Evolutionary conservation across 1,139 yeast species (phyloP), one percentile per base, ranked within the genome.

Genomic region (Pichia sp.): DNA sequence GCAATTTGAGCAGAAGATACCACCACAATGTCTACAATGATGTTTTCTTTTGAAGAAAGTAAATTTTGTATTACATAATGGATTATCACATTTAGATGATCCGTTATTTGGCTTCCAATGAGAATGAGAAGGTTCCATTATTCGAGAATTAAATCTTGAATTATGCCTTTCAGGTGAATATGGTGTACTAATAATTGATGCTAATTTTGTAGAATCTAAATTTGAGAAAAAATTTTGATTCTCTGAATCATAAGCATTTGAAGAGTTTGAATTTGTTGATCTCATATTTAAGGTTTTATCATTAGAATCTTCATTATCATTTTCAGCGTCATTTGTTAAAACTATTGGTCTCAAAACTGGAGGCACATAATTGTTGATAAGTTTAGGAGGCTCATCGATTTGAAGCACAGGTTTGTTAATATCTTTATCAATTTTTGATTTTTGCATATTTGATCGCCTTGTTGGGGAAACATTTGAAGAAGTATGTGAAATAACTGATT

Each of bases 1-100:
- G 50, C 77, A 79, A 39, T 74, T 78, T 41, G 78, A 78, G 62
- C 97, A 89, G 56, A 81, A 89, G 17, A 89, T 78, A 6, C 47
- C 46, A 4, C 61, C 61, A 41, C 61, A 57, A 56, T 84, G 84
- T 40, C 97, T 72, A 58, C 97, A 89, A 64, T 89, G 97, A 59
- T 89, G 97, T 45, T 91, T 76, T 50, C 97, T 74, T 52, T 51
- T 46, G 5, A 59, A 41, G 9, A 60, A 26, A 5, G 45, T 43
- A 39, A 60, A 60, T 10, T 25, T 39, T n/a, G 31, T 14, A 17
- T 35, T 17, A 39, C 63, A 60, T 4, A n/a, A 17, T n/a, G 32
- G 20, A 5, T 43, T 48, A 4, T 43, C 38, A 44, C 63, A 60
- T 8, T 37, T 22, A 15, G 26, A 4, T 4, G 52, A 32, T 12